Evolutionary conservation across 2,329 filamentous ascomycete species (phyloP).

Genomic region (Colletotrichum liaoningense): DNA sequence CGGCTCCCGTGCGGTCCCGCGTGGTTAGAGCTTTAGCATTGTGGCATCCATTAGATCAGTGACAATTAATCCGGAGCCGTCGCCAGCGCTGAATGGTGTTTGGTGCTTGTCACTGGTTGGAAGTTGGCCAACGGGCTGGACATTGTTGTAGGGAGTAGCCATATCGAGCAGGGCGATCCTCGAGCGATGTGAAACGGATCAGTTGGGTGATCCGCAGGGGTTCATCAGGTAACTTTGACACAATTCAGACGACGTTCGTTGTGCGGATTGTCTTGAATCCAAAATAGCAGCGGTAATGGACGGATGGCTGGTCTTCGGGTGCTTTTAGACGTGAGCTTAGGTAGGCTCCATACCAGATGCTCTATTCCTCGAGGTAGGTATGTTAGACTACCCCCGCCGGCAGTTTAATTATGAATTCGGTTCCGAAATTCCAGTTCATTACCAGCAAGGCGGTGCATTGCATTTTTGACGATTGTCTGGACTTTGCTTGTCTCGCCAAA

Average conservation of each 20-base stretch:
- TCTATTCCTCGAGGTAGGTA: not conserved
- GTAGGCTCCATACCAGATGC: not conserved
- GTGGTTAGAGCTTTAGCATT: conserved; percentile 2
- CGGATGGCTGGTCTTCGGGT: not conserved
- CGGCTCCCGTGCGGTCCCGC: conserved; percentile 3
- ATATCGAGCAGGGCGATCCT: not conserved
- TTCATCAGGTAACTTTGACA: not conserved
- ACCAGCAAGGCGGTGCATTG: conserved; percentile 8
- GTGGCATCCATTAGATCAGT: not conserved
- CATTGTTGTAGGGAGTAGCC: not conserved
- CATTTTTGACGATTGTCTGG: conserved; percentile 22
- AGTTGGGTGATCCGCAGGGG: conserved; percentile 8
- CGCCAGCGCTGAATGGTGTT: not conserved
- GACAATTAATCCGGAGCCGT: not conserved
- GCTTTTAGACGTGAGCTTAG: not conserved
- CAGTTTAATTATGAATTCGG: not conserved
- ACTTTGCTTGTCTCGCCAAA: not conserved
- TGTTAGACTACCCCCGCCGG: not conserved
- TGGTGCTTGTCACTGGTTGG: not conserved
- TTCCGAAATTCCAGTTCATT: conserved; percentile 7
- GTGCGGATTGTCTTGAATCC: not conserved
- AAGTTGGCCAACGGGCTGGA: not conserved
- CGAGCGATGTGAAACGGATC: conserved; percentile 9
- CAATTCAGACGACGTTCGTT: conserved; percentile 13
- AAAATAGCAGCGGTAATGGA: conserved; percentile 1